These are phyloP conservation scores for Flueggea neowawraea DNA, from an alignment of 441 rosid species.

Conservation along the genomic window DNA sequence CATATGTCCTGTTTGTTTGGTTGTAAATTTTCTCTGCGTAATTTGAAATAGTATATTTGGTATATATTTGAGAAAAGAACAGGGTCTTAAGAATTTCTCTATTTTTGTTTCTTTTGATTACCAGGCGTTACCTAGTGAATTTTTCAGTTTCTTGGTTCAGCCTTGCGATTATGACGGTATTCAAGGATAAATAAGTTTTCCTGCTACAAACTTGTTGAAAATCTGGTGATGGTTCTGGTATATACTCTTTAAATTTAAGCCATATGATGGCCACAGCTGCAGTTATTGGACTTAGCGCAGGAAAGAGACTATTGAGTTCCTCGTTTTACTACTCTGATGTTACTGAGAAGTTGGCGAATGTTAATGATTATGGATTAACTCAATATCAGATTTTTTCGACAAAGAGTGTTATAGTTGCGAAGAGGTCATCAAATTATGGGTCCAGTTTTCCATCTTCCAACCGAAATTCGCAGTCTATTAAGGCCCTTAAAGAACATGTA, in stretches of 20 bases:
- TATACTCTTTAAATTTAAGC: slow-evolving; percentile 16
- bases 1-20: too few relatives aligned
- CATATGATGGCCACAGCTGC: slow-evolving; percentile 80
- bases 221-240: slow-evolving; percentile 25
- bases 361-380: slow-evolving; percentile 45
- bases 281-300: slow-evolving; percentile 72
- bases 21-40: too few relatives aligned
- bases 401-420: slow-evolving; percentile 44
- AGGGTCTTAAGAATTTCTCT: background rate
- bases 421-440: slow-evolving; percentile 48
- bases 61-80: too few relatives aligned
- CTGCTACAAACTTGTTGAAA: slow-evolving; percentile 17
- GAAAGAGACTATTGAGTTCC: slow-evolving; percentile 73
- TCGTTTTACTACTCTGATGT: slow-evolving; percentile 59
- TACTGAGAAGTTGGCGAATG: slow-evolving; percentile 49
- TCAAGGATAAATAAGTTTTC: background rate
- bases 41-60: too few relatives aligned
- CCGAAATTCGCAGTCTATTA: slow-evolving; percentile 38
- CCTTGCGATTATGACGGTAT: background rate
- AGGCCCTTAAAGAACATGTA: slow-evolving; percentile 59
- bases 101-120: slow-evolving; percentile 6
- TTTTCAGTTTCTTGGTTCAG: too few relatives aligned
- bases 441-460: slow-evolving; percentile 49
- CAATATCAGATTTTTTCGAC: slow-evolving; percentile 39
- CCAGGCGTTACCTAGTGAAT: background rate